Conservation (phyloP, 2,329 filamentous ascomycete species). For the Claviceps digitariae region DNA sequence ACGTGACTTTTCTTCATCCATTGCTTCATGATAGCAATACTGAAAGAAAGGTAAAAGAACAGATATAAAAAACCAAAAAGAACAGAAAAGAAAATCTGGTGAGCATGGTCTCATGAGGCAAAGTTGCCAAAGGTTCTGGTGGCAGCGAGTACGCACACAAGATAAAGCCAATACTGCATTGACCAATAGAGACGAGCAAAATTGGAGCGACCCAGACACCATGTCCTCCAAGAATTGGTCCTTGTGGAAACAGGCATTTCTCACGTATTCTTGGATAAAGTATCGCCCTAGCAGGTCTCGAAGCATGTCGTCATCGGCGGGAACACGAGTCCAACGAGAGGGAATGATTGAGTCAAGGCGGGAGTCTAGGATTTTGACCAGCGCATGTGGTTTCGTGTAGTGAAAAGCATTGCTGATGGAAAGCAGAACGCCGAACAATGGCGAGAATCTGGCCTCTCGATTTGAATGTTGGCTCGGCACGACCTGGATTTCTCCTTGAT, state of each 20-base stretch:
- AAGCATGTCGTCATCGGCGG: background rate
- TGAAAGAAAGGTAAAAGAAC: background rate
- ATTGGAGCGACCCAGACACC: background rate
- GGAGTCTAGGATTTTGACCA: background rate
- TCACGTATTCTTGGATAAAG: background rate
- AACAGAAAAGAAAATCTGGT: background rate
- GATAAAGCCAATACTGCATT: conserved; percentile 1
- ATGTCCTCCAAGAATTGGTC: background rate
- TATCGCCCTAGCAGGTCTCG: background rate
- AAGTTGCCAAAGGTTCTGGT: conserved; percentile 5
- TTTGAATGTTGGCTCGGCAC: background rate
- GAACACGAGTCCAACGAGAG: background rate
- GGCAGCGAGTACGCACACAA: conserved; percentile 6
- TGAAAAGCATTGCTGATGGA: background rate
- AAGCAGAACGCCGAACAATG: background rate
- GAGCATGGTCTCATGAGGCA: background rate
- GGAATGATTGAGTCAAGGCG: background rate
- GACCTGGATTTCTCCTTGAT: background rate
- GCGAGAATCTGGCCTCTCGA: background rate
- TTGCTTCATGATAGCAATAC: background rate
- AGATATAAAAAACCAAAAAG: background rate
- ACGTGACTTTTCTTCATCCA: conserved; percentile 14
- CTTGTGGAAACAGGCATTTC: background rate
- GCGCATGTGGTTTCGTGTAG: background rate
- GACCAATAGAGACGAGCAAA: background rate